These are phyloP conservation scores for Mortierella sp. DNA, from an alignment of 371 early-diverging fungal species.

Conservation along the genomic window DNA sequence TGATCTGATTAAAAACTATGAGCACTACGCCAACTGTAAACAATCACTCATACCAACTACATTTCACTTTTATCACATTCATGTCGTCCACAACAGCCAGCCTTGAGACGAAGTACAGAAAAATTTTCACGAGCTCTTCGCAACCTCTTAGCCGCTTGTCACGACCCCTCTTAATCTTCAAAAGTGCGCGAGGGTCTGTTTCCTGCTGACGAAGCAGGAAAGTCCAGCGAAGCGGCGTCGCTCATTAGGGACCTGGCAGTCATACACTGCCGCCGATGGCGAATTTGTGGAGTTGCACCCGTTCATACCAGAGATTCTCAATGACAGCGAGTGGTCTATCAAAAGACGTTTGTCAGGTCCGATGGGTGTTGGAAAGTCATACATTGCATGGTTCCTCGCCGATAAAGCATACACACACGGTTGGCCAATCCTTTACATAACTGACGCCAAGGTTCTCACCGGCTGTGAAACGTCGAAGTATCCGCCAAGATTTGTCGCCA, in stretches of 20 bases:
- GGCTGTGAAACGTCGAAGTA: not conserved
- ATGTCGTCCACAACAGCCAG: too few species aligned
- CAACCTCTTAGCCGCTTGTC: too few species aligned
- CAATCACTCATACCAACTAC: too few species aligned
- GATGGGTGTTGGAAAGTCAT: slow-evolving; percentile 7
- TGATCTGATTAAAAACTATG: too few species aligned
- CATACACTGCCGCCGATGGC: not conserved
- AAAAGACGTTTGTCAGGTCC: not conserved
- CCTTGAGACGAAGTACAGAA: too few species aligned
- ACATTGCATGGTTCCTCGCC: not conserved
- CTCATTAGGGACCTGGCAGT: not conserved
- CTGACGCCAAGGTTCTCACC: not conserved
- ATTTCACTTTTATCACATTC: too few species aligned
- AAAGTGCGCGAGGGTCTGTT: too few species aligned
- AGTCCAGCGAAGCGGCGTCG: not conserved
- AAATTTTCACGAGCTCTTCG: too few species aligned
- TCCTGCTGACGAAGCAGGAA: too few species aligned
- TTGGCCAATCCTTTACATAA: not conserved
- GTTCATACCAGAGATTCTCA: not conserved
- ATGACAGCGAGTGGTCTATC: not conserved
- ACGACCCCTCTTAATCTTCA: too few species aligned
- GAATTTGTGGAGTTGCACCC: not conserved
- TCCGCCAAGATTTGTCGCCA: not conserved
- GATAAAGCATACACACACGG: not conserved
- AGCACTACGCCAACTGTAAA: too few species aligned